Evolutionary conservation across 2,329 filamentous ascomycete species (phyloP), one percentile per base, ranked within the genome.

Genomic region (Penicillium frequentans): DNA sequence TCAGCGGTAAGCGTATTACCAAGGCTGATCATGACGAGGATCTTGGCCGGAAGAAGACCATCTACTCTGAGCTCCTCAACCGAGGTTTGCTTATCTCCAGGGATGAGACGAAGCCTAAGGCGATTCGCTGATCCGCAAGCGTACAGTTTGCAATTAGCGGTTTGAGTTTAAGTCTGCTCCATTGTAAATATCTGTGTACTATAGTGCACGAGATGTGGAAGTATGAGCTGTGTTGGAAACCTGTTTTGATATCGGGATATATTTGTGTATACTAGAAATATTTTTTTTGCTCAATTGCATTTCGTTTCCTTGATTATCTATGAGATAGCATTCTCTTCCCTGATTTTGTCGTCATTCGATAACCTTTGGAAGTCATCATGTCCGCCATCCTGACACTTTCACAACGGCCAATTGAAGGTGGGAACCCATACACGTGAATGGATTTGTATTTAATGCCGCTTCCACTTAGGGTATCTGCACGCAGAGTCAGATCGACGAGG

Each of bases 1-100:
- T 96, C 23, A 83, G 84, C 64, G 72, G 75, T 26, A 82, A 82
- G 63, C 86, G 87, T 66, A 79, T 90, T 58, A 92, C 86, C 8
- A 83, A 86, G 10, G 85, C 90, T 33, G 84, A 93, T 72, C 86
- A 85, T 72, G 90, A 93, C 75, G 85, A 83, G 65, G 81, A 84
- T 49, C 72, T 90, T 43, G 91, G 91, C 27, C 81, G 90, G 67
- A 90, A 88, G 85, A 95, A 95, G 84, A 74, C 92, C 49, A 90
- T 93, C 68, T 83, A 90, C 72, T 79, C 86, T 68, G 88, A 91
- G 74, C 78, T 93, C 61, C 76, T 76, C 68, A 81, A 83, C 70
- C 80, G 87, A 55, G 83, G 82, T 16, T 72, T 93, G 63, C 85
- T 87, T 8, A 75, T 85, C 53, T 66, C 66, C 35, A 23, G 49